Base-by-base conservation (phyloP, 2,329 filamentous ascomycete species). In the Huntiella decipiens region DNA sequence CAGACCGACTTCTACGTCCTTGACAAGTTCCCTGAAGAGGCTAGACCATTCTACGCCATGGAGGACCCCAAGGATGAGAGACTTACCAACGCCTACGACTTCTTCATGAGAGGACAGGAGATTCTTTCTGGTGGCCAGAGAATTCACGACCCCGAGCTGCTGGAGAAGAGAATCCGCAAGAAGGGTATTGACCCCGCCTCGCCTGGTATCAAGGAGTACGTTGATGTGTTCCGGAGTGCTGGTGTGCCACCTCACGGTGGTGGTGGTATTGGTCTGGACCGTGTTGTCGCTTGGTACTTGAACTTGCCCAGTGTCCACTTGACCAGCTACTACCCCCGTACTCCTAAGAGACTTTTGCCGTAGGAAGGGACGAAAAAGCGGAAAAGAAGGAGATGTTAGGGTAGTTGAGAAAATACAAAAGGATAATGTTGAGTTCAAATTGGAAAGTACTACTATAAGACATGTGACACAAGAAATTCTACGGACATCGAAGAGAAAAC, bases 1-100 rank as follows among this genome's bases (percentile, higher is more conserved):
- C 74, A 81, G 59, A 91, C 86, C 50, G 91, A 98, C 66, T 96
- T 96, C 66, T 96, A 94, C 66, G 79, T 92, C 16, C 73, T 98
- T 51, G 88, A 96, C 68, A 91, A 96, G 64, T 98, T 94, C 70
- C 91, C 91, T 38, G 77, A 91, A 61, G 68, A 70, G 34, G 83
- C 91, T 15, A 76, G 91, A 28, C 88, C 88, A 4, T 94, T 94
- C 64, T 96, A 95, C 64, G 86, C 88, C 51, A 84, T 88, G 66
- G 77, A 82, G 45, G 82, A 82, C 57, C 73, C 74, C 2, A 66
- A 72, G 38, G 73, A 82, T 55, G 68, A 73, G 46, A 67, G 68
- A 33, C 71, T 84, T 52, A 83, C 73, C 8, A 78, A 78, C 53
- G 72, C 73, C 10, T 77, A 70, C 54, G 86, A 94, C 62, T 85